Percentiles rank a stretch among this genome's conserved stretches.
Conservation (phyloP, 129 eudicot species). For the Solidago caesia region DNA sequence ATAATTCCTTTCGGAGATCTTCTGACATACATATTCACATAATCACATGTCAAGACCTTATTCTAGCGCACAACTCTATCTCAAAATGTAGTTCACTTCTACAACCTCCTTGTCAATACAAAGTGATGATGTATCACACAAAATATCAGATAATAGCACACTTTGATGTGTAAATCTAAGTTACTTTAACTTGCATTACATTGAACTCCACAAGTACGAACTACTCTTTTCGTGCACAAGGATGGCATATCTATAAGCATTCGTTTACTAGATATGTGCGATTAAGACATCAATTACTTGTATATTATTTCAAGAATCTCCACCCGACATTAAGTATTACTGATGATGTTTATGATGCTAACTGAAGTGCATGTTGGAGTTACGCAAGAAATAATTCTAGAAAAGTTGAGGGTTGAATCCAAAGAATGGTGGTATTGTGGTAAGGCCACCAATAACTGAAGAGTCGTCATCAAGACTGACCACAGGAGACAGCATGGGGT, state of each 20-base stretch:
- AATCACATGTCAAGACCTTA: too few species aligned
- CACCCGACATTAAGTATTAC: neutral
- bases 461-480: slow-evolving; percentile 3
- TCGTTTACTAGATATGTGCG: slow-evolving; percentile 5
- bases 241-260: slow-evolving; percentile 8
- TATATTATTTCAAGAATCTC: neutral
- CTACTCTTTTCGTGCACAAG: slow-evolving; percentile 2
- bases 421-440: neutral
- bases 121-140: neutral
- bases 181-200: neutral
- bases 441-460: neutral
- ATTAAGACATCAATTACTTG: neutral
- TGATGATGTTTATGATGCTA: neutral
- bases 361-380: slow-evolving; percentile 14
- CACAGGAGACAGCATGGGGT: slow-evolving; percentile 13
- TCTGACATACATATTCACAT: neutral
- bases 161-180: too few species aligned
- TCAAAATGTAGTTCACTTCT: slow-evolving; percentile 10
- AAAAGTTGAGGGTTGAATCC: neutral
- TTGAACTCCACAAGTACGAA: slow-evolving; percentile 11
- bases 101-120: slow-evolving; percentile 3
- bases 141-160: neutral
- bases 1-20: neutral
- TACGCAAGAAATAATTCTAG: neutral
- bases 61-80: neutral